These are phyloP conservation scores for Chaetomiaceae sp. DNA, from an alignment of 2,329 filamentous ascomycete genomes.

Conservation along the genomic window DNA sequence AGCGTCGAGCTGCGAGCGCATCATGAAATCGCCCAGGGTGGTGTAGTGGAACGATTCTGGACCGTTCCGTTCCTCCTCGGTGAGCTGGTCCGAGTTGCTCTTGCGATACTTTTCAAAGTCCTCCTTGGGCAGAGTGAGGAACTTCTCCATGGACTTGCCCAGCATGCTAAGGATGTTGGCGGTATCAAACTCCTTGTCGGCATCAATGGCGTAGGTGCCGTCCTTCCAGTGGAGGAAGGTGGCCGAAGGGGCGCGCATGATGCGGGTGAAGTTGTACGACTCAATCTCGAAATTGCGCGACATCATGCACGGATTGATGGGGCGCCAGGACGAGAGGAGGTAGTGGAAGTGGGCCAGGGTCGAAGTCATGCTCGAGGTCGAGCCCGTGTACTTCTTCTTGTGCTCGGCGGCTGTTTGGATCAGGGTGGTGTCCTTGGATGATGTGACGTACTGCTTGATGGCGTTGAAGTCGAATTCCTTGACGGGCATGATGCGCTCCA, in stretches of 20 bases:
- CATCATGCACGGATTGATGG: constrained; percentile 61
- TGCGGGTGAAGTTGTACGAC: constrained; percentile 62
- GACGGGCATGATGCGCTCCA: constrained; percentile 89
- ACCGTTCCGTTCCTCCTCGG: constrained; percentile 65
- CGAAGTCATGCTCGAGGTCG: constrained; percentile 93
- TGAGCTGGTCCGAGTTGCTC: constrained; percentile 61
- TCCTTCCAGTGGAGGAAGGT: constrained; percentile 79
- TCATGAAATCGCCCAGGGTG: constrained; percentile 78
- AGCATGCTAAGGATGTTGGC: constrained; percentile 87
- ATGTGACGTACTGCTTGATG: constrained; percentile 83
- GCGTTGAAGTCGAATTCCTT: constrained; percentile 88
- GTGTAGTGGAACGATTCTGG: constrained; percentile 86
- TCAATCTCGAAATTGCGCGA: constrained; percentile 63
- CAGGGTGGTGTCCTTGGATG: constrained; percentile 74
- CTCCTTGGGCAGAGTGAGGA: constrained; percentile 75
- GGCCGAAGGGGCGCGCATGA: constrained; percentile 69
- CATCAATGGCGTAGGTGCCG: constrained; percentile 89
- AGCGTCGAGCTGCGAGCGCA: constrained; percentile 93
- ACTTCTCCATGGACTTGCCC: constrained; percentile 94
- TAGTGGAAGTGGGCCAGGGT: constrained; percentile 89
- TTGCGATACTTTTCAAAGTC: constrained; percentile 83
- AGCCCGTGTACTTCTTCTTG: constrained; percentile 80
- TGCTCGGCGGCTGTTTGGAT: constrained; percentile 62
- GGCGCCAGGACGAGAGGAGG: constrained; percentile 78
- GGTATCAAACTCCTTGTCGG: constrained; percentile 85